Conservation (phyloP, 805 yeast species). For the Lipomyces yamadae region DNA sequence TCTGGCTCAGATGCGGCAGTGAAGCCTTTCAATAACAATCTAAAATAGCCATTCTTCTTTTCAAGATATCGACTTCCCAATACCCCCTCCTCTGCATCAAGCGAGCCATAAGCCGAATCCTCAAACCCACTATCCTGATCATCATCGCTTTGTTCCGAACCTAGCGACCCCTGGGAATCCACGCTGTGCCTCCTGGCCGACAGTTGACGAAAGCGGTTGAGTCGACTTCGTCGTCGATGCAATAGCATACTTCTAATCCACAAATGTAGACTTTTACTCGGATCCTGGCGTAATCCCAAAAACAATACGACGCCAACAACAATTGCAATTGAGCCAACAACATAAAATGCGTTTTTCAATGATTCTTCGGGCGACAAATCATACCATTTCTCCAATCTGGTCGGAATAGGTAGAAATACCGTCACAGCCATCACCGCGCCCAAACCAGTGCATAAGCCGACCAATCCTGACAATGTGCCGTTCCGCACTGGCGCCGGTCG, state of each 20-base stretch:
- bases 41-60: slow-evolving; percentile 45
- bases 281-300: slow-evolving; percentile 54
- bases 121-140: slow-evolving; percentile 40
- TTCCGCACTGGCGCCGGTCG: slow-evolving; percentile 43
- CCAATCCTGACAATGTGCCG: slow-evolving; percentile 63
- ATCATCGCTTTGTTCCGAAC: neutral
- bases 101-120: slow-evolving; percentile 41
- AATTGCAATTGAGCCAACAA: slow-evolving; percentile 54
- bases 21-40: slow-evolving; percentile 55
- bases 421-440: slow-evolving; percentile 71
- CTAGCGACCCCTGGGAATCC: neutral
- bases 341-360: slow-evolving; percentile 54
- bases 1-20: slow-evolving; percentile 52
- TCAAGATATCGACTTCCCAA: slow-evolving; percentile 30
- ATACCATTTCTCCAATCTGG: slow-evolving; percentile 50
- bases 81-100: slow-evolving; percentile 26
- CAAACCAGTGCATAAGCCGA: slow-evolving; percentile 66
- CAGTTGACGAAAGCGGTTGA: slow-evolving; percentile 21
- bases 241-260: slow-evolving; percentile 41
- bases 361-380: slow-evolving; percentile 50
- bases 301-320: slow-evolving; percentile 50
- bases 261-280: slow-evolving; percentile 43
- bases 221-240: slow-evolving; percentile 32
- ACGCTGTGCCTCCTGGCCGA: neutral
- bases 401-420: slow-evolving; percentile 61